A percentile compares a stretch with the other conserved stretches of the same genome.
Evolutionary conservation across 345 rosid genomes (phyloP).

Genomic region (Sonneratia alba): DNA sequence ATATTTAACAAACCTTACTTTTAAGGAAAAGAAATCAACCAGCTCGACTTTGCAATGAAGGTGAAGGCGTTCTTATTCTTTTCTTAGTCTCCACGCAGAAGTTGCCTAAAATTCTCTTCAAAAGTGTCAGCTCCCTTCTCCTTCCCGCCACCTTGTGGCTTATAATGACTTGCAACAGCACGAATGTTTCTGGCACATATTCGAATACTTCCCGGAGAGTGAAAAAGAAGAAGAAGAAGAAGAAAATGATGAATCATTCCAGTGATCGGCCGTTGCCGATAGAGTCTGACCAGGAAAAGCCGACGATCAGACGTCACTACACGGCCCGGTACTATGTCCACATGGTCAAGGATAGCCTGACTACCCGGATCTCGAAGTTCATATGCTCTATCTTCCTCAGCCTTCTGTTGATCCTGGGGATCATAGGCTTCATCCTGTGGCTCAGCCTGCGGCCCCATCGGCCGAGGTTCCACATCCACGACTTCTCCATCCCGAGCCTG

Average conservation of each 20-base stretch:
- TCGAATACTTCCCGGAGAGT: no score
- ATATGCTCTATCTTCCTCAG: slow-evolving; percentile 47
- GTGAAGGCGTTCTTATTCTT: neutral
- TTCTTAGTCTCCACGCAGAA: slow-evolving; percentile 2
- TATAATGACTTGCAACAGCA: neutral
- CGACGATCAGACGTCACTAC: slow-evolving; percentile 24
- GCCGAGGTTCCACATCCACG: slow-evolving; percentile 45
- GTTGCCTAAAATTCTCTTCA: neutral
- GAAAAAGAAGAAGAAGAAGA: no score
- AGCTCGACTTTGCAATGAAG: no score
- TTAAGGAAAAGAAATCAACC: no score
- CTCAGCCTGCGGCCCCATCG: slow-evolving; percentile 84
- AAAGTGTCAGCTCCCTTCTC: neutral
- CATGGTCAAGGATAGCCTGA: slow-evolving; percentile 39
- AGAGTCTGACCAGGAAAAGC: slow-evolving; percentile 16
- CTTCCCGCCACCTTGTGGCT: neutral
- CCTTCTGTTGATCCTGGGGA: slow-evolving; percentile 36
- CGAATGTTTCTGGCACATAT: neutral
- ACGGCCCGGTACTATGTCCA: slow-evolving; percentile 36
- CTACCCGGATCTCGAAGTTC: slow-evolving; percentile 29
- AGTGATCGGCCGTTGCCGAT: neutral
- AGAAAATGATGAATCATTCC: slow-evolving; percentile 3
- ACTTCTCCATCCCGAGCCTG: slow-evolving; percentile 44
- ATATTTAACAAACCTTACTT: no score
- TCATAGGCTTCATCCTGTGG: slow-evolving; percentile 54